Base-by-base conservation (phyloP, 192 early-diverging fungal species). In the Geranomyces variabilis region DNA sequence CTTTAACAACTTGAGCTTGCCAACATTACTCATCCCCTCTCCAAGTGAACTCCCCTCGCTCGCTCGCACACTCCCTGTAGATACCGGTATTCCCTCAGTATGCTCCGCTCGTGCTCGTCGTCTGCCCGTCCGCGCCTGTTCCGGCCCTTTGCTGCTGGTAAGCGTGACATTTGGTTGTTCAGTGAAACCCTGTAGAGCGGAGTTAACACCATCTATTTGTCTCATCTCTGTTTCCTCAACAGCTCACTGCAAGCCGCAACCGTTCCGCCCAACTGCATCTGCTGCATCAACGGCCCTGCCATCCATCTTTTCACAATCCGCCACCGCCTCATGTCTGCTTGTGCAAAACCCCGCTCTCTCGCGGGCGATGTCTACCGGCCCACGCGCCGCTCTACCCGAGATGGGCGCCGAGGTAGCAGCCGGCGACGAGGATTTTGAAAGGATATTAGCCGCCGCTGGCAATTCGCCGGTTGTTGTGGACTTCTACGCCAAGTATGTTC, bases 381-480 rank as follows among this genome's bases (percentile, higher is more conserved):
- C 24, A 8, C 36, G 36, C 36, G 58, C 29, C 2, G 58, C 58
- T 30, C 7, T 43, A 30, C 70, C 61, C 21, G 33, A n/a, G 29
- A 66, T 74, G 22, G 88, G 89, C 14, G 78, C 83, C 63, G 74
- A 79, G 10, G 60, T 90, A 43, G 86, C 89, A 77, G 88, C 82
- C 7, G 87, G 78, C 2, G 80, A 83, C 14, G 78, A 79, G 17
- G 84, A 80, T 43, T 93, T 93, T 75, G 76, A 84, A 24, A 58
- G 69, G 30, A 77, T 91, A 22, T 79, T 93, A 14, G 63, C 73
- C 24, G 68, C 79, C n/a, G 84, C 90, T 8, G 79, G 86, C 3
- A 76, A 88, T 36, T 63, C 43, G 19, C 91, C 91, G 1, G 85
- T 90, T 15, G 68, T 95, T 45, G 93, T 95, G 17, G 93, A 95